A percentile compares a stretch with the other conserved stretches of the same genome.
phyloP scores from a whole-genome alignment of 345 rosid genomes.

The Ceriops zippeliana region DNA sequence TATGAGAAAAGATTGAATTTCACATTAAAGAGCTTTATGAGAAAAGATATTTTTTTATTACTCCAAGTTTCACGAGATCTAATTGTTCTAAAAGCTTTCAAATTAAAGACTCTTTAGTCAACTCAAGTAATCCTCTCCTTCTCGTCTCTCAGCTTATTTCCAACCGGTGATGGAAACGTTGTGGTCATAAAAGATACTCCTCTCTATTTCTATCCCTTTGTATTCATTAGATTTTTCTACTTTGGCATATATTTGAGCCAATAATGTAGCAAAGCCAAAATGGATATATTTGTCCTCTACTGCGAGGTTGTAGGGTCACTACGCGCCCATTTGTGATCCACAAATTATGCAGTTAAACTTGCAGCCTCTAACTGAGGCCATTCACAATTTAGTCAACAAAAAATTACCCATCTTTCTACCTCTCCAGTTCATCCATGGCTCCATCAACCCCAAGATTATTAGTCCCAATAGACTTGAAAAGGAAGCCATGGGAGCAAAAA shows the following conservation, averaged over 20 bases:
- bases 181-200: too few species aligned
- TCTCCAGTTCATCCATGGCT: slow-evolving; percentile 38
- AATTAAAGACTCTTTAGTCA: too few species aligned
- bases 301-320: slow-evolving; percentile 13
- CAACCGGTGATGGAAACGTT: too few species aligned
- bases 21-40: too few species aligned
- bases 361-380: too few species aligned
- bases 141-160: too few species aligned
- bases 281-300: slow-evolving; percentile 15
- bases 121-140: too few species aligned
- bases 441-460: slow-evolving; percentile 53
- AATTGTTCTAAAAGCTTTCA: too few species aligned
- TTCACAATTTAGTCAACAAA: not conserved
- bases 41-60: too few species aligned
- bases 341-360: slow-evolving; percentile 6
- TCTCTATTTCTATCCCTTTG: too few species aligned
- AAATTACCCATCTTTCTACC: not conserved
- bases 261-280: not conserved
- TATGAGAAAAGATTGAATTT: too few species aligned
- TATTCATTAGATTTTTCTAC: not conserved
- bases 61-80: too few species aligned
- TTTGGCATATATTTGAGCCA: not conserved
- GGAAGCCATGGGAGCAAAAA: slow-evolving; percentile 57
- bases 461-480: slow-evolving; percentile 57
- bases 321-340: slow-evolving; percentile 18